Conservation (phyloP, 129 eudicot species). For the Tagetes erecta region DNA sequence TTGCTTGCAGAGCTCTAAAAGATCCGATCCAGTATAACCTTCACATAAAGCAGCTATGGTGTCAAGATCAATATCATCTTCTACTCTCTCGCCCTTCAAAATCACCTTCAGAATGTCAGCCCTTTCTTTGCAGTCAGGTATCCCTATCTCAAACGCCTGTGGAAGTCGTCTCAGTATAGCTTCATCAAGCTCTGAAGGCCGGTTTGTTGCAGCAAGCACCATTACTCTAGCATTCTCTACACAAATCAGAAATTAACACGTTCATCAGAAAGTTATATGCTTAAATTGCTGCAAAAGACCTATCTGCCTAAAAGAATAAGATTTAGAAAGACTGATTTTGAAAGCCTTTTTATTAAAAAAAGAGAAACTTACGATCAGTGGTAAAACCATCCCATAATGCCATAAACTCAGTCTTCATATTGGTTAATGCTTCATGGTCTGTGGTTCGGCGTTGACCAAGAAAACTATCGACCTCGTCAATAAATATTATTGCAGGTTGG, state of each 20-base stretch:
- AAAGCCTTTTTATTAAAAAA: background rate
- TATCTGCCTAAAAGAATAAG: background rate
- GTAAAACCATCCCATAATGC: constrained; percentile 94
- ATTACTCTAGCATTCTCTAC: constrained; percentile 77
- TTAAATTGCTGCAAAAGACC: background rate
- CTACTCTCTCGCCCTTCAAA: constrained; percentile 71
- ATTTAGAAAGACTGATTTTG: background rate
- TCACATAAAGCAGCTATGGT: constrained; percentile 71
- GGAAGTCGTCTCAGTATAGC: constrained; percentile 91
- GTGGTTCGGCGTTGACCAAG: constrained; percentile 76
- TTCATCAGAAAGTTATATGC: background rate
- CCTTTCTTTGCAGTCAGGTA: constrained; percentile 69
- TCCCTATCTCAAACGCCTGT: constrained; percentile 90
- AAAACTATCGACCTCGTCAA: constrained; percentile 93
- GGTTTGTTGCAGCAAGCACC: constrained; percentile 93
- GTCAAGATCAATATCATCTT: constrained; percentile 55
- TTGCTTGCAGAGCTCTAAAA: constrained; percentile 81
- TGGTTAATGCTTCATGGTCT: constrained; percentile 82
- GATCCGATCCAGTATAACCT: constrained; percentile 86
- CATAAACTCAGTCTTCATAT: constrained; percentile 96
- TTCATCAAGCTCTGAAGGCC: constrained; percentile 91
- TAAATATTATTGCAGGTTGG: constrained; percentile 90
- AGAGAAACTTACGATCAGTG: constrained; percentile 69
- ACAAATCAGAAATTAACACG: constrained; percentile 12
- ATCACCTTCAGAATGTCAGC: constrained; percentile 70